Conservation (phyloP, 202 grass and related monocot genomes). For the Cymbopogon flexuosus region DNA sequence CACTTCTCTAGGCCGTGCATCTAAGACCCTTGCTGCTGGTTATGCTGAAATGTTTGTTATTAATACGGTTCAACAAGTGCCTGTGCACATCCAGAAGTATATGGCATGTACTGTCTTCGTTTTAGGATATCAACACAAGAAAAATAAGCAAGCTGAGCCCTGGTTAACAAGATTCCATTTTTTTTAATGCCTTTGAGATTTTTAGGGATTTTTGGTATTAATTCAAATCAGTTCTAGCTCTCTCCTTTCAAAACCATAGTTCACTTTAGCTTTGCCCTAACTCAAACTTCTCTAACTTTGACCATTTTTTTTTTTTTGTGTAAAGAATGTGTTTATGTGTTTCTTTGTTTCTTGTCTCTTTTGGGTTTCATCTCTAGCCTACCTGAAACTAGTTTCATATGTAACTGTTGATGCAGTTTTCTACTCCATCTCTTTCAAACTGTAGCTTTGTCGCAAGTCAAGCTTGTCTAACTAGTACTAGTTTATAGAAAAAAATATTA, state of each 20-base stretch:
- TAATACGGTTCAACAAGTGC: background rate
- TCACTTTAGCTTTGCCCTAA: background rate
- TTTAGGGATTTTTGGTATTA: background rate
- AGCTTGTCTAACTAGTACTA: background rate
- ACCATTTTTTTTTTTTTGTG: background rate
- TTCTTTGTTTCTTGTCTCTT: too few relatives aligned
- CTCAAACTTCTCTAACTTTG: background rate
- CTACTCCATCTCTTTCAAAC: background rate
- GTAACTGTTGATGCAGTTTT: background rate
- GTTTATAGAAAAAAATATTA: background rate
- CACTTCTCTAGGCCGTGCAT: background rate
- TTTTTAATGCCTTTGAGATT: background rate
- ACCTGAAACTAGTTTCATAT: background rate
- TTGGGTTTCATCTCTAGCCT: too few relatives aligned
- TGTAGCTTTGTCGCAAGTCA: background rate
- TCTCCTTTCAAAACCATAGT: background rate
- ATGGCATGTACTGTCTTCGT: background rate
- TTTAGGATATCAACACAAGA: background rate
- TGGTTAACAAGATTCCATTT: background rate
- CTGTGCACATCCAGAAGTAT: background rate
- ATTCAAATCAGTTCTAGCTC: background rate
- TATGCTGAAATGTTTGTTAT: background rate
- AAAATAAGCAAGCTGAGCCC: too few relatives aligned
- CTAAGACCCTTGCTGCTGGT: background rate
- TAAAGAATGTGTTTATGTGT: too few relatives aligned